phyloP scores from a whole-genome alignment of 805 yeast genomes.

The Scheffersomyces lignosus region DNA sequence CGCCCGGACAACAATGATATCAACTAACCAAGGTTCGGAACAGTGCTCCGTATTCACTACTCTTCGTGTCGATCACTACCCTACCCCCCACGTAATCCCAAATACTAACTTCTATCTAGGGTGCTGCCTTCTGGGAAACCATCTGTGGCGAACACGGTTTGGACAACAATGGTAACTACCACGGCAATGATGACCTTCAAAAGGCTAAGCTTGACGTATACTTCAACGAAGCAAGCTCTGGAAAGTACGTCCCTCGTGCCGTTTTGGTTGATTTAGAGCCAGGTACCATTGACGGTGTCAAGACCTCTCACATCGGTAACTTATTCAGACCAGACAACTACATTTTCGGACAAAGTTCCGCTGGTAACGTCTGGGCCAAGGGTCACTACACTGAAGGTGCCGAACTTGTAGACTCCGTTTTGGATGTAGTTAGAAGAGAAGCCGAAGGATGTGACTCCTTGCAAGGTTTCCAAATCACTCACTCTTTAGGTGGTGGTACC shows the following conservation, averaged over 20 bases:
- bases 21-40: no score
- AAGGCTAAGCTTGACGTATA: conserved; percentile 71
- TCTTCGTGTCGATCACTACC: no score
- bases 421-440: conserved; percentile 90
- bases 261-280: conserved; percentile 93
- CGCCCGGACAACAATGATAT: no score
- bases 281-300: conserved; percentile 86
- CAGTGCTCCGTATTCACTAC: no score
- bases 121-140: conserved; percentile 93
- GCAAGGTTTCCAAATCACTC: conserved; percentile 88
- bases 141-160: conserved; percentile 87
- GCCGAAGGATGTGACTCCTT: conserved; percentile 91
- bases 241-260: conserved; percentile 92
- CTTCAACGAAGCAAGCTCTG: conserved; percentile 82
- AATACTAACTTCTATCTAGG: conserved; percentile 44
- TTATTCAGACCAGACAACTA: conserved; percentile 91
- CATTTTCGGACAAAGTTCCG: conserved; percentile 87
- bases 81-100: no score
- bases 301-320: conserved; percentile 77
- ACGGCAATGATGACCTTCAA: conserved; percentile 45
- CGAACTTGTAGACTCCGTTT: conserved; percentile 83
- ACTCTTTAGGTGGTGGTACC: conserved; percentile 74
- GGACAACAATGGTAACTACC: conserved; percentile 72
- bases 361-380: conserved; percentile 97
- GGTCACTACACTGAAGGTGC: conserved; percentile 98